Evolutionary conservation across 768 basidiomycete genomes (phyloP), one percentile per base, ranked within the genome.

Genomic region (Coprinellus micaceus): DNA sequence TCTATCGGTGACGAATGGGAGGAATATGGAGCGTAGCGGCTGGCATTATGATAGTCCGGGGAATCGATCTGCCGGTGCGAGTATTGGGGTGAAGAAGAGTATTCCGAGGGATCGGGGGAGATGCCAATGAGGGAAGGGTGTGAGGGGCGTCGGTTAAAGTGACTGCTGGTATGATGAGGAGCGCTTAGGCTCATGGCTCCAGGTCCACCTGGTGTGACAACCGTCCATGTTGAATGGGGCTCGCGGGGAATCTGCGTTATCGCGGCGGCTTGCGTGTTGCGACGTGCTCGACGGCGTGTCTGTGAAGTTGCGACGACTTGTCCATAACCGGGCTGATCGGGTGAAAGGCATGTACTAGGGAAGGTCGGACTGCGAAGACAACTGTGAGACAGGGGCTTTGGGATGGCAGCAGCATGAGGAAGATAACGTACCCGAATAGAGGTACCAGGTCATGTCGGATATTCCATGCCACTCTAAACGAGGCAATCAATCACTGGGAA

Each of bases 381-480:
- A 12, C 43, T 30, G 24, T 40, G 33, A 7, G 45, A 54, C 52
- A 58, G 15, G 24, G 11, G n/a, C 41, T 48, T 59, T 62, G 53
- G 21, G 29, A 43, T 46, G 12, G 19, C 39, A 13, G 25, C 28
- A 21, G 39, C 17, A 26, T 19, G 17, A 55, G 45, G 26, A 37
- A 52, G 33, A 36, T 22, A 22, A 39, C 76, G 56, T 71, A 92
- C 91, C 92, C 91, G 70, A 94, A 94, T 39, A 94, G 73, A n/a
- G 92, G 91, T 44, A 93, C 71, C 26, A 94, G 78, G 64, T 93
- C 90, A 50, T 93, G 83, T 46, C 91, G 85, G 63, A 94, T 94
- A 7, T 85, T 77, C 89, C 89, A 94, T 3, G 91, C 92, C 28
- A 94, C 91, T 62, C 92, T 91, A 66, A 19, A 17, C 30, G 52